Evolutionary conservation across 2,329 filamentous ascomycete species (phyloP), one percentile per base, ranked within the genome.

Genomic region (Penicillium sp.): DNA sequence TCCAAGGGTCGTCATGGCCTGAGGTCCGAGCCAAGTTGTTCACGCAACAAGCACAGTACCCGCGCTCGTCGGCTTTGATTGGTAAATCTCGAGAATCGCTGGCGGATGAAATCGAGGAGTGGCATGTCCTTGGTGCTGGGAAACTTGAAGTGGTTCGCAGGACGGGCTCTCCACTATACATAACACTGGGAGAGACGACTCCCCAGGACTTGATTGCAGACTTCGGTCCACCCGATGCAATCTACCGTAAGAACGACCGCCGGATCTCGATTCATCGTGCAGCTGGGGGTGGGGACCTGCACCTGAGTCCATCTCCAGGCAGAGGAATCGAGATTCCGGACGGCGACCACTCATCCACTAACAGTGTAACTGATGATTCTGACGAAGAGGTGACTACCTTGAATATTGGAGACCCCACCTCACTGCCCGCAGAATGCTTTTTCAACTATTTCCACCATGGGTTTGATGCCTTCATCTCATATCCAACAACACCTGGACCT

Each of bases 371-470:
- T 1, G 88, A 91, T 66, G 85, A 86, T 53, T 85, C 86, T 2
- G 83, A 86, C 54, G 79, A 81, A 23, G 88, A 89, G 31, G 60
- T 70, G 49, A 72, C 74, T 31, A 79, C 60, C 77, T 80, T 70
- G 62, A 86, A 73, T 4, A 83, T 86, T 1, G 82, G 85, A 4
- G 90, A 95, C 69, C 75, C 79, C 37, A 69, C 72, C 6, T 70
- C 69, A 7, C 59, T 75, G n/a, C 69, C 74, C 3, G 69, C 75
- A 8, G 80, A 83, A 65, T 91, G 87, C 61, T 99, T 97, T 71
- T 97, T 94, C 75, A 97, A 97, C 71, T 99, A 99, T 72, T 99
- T 97, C 69, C 88, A 93, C 61, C 87, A 96, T 59, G 94, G 94
- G 2, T 95, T 99, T 68, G 94, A 99, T 72, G 83, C 97, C 10